These are phyloP conservation scores for Ceratocystis destructans DNA, from an alignment of 2,329 filamentous ascomycete genomes.

Conservation along the genomic window DNA sequence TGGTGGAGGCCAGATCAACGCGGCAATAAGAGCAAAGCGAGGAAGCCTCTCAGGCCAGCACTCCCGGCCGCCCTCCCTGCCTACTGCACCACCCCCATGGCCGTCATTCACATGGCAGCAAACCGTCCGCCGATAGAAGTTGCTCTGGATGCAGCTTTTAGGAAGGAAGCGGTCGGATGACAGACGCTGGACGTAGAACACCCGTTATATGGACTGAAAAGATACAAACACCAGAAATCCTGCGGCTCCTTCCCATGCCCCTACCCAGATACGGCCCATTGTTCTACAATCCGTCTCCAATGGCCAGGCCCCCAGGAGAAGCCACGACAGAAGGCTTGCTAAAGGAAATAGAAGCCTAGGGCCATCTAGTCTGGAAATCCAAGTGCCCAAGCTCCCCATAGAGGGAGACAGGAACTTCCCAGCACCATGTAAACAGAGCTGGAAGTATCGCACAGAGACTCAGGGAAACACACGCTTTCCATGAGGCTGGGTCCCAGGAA, in stretches of 20 bases:
- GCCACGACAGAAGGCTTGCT: too few species aligned
- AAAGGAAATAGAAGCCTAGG: too few species aligned
- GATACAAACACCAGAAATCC: background rate
- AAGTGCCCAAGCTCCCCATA: slow-evolving; percentile 24
- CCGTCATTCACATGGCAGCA: background rate
- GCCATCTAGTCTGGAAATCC: too few species aligned
- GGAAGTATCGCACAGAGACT: too few species aligned
- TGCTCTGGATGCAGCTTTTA: background rate
- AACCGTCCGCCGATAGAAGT: background rate
- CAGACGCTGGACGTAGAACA: background rate
- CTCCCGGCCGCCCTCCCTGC: background rate
- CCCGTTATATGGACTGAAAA: background rate
- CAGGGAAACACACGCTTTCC: too few species aligned
- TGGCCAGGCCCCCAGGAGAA: too few species aligned
- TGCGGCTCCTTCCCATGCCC: background rate
- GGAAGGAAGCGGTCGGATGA: background rate
- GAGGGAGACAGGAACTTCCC: too few species aligned
- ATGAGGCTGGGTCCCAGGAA: background rate
- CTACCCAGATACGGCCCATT: slow-evolving; percentile 25
- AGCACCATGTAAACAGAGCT: too few species aligned
- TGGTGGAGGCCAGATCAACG: background rate
- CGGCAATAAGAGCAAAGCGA: background rate
- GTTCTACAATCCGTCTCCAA: too few species aligned
- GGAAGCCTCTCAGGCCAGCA: too few species aligned
- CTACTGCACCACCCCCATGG: background rate